Evolutionary conservation across 805 yeast species (phyloP), one percentile per base, ranked within the genome.

Genomic region (Saturnispora zaruensis): DNA sequence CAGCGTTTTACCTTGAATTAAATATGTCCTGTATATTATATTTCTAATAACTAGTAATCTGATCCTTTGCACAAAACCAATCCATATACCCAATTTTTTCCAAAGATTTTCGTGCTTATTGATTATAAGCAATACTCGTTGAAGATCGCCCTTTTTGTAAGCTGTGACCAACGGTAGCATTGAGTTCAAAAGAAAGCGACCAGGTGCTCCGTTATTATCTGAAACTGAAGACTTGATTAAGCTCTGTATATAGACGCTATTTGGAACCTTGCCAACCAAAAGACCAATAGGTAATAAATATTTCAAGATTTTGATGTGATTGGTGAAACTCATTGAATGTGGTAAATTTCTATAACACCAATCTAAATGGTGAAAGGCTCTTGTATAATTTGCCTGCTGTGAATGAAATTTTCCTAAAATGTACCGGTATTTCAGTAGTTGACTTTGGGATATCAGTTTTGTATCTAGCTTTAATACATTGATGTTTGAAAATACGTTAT

Each of bases 401-500:
- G 80, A 57, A 57, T 78, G 75, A 53, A 72, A 81, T 48, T 74
- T 71, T 0, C 81, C 81, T 42, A 79, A 63, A 44, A 76, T 71
- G 57, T 69, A 79, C 44, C 84, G 62, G 60, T 78, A 81, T 46
- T 73, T 75, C 6, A 79, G 58, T 42, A 76, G 72, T 53, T 77
- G 78, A 16, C 71, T 62, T 40, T 57, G 67, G 3, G 71, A 60
- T 38, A 72, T 78, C n/a, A 66, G 61, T 3, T 54, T 55, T 47
- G 72, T 71, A 37, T 67, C 69, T 37, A 80, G 64, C 23, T 68
- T 66, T 18, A 81, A 69, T 44, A 72, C 76, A 55, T 75, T 77
- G 68, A 81, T 74, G 60, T 80, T 81, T 32, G 82, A 73, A 57
- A 79, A 79, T 37, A 81, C 78, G 56, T 81, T 79, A 33, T 79